Evolutionary conservation across 345 rosid genomes (phyloP).

Genomic region (Acer negundo): DNA sequence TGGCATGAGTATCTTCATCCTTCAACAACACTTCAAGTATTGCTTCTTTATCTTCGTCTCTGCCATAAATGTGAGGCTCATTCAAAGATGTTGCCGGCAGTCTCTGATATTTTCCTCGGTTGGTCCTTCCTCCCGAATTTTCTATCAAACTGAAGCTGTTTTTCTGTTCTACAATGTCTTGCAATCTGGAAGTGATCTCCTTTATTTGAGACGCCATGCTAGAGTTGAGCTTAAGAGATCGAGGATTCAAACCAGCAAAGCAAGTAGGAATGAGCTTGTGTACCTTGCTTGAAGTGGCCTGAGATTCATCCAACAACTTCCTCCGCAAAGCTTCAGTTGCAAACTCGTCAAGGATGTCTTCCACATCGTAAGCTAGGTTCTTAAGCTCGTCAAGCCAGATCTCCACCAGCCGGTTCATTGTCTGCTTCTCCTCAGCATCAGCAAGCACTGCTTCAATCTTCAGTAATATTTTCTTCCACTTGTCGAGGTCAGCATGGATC

Average conservation of each 20-base stretch:
- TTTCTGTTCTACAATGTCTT: background rate
- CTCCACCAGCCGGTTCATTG: background rate
- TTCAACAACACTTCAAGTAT: constrained; percentile 3
- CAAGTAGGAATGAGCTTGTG: background rate
- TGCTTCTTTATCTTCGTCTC: constrained; percentile 20
- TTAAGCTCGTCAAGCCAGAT: no score
- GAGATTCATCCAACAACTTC: no score
- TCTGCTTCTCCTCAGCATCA: no score
- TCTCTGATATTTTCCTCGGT: background rate
- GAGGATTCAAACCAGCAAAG: background rate
- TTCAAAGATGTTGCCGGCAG: background rate
- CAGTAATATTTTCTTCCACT: no score
- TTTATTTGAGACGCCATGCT: background rate
- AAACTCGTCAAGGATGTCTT: no score
- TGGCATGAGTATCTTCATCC: background rate
- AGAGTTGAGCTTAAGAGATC: background rate
- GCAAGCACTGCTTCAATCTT: no score
- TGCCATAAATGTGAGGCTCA: constrained; percentile 20
- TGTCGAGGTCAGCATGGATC: no score
- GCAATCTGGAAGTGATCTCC: background rate
- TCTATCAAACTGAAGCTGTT: background rate
- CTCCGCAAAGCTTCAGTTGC: no score
- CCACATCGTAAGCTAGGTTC: no score
- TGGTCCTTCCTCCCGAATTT: no score
- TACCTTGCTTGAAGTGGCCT: background rate